Evolutionary conservation across 202 grass and related monocot genomes (phyloP), one percentile per base, ranked within the genome.

Genomic region (Eragrostis tef): DNA sequence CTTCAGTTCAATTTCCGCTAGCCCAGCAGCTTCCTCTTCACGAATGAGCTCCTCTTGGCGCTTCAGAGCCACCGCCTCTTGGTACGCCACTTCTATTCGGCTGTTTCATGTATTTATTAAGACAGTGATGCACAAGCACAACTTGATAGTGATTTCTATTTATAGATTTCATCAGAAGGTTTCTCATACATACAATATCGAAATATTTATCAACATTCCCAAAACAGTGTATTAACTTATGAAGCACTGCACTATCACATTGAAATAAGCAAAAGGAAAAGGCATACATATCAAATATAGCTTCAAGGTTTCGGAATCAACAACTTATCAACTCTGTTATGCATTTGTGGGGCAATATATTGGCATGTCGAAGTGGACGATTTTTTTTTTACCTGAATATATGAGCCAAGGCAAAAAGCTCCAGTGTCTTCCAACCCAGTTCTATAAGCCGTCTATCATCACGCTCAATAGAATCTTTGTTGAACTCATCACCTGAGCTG

Each of bases 11-110:
- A 91, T 94, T 88, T 98, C 93, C 58, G 89, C 92, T 80, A 90
- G 81, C 53, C 91, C 87, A 75, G 92, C 93, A 76, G 89, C 92
- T 86, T 96, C 96, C 79, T 99, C 96, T 85, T 99, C 96, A 79
- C 96, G 96, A 84, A 99, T 99, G n/a, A 99, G 90, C 60, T 99
- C 96, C 72, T 99, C 96, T 85, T 96, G 96, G 78, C 96, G 94
- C 71, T 86, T 99, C 83, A 99, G 85, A 84, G 93, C 93, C 67
- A 99, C 89, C 9, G 93, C 96, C 82, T 99, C 96, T 86, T 99
- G 96, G 63, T 99, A 91, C 26, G 96, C 87, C 52, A 99, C 93
- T 80, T 99, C 96, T 71, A 99, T 93, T 87, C 93, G 87, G 78
- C 90, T 99, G 89, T 86, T 83, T 75, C 67, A 90, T 64, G 4